Evolutionary conservation across 1,284 basidiomycete genomes (phyloP).

Genomic region (Fomitopsis schrenkii): DNA sequence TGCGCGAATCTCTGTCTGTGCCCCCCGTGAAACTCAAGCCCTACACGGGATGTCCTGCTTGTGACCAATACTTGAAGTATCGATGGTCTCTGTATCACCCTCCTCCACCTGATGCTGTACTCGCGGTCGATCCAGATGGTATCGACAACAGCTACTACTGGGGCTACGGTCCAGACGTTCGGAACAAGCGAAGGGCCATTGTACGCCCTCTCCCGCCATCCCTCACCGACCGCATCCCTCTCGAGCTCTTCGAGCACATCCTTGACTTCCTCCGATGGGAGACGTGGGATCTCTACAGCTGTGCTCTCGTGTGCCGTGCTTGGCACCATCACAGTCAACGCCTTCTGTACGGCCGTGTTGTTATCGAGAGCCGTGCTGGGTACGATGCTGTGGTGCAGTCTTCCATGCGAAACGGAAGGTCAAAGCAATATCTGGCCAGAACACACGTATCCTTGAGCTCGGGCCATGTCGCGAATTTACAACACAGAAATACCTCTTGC

Average conservation of each 20-base stretch:
- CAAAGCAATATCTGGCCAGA: neutral
- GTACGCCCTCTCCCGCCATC: neutral
- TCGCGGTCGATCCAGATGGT: neutral
- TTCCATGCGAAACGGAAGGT: neutral
- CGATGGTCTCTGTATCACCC: too few relatives aligned
- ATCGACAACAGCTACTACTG: neutral
- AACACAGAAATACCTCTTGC: too few relatives aligned
- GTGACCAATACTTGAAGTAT: too few relatives aligned
- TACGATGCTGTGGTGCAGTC: neutral
- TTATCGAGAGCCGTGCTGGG: too few relatives aligned
- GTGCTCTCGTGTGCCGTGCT: neutral
- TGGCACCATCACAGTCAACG: neutral
- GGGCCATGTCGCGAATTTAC: too few relatives aligned
- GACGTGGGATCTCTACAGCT: neutral
- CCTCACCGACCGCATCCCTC: neutral
- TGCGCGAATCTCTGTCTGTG: too few relatives aligned
- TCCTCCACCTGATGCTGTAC: too few relatives aligned
- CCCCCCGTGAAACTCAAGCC: too few relatives aligned
- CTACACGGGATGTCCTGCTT: too few relatives aligned
- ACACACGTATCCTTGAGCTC: too few relatives aligned
- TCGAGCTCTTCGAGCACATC: neutral
- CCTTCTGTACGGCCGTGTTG: too few relatives aligned
- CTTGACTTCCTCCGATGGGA: neutral
- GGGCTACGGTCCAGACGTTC: neutral
- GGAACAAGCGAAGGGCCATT: neutral